Evolutionary conservation across 208 protist genomes (phyloP), one percentile per base, ranked within the genome.

Genomic region (Borovskyia barvae): DNA sequence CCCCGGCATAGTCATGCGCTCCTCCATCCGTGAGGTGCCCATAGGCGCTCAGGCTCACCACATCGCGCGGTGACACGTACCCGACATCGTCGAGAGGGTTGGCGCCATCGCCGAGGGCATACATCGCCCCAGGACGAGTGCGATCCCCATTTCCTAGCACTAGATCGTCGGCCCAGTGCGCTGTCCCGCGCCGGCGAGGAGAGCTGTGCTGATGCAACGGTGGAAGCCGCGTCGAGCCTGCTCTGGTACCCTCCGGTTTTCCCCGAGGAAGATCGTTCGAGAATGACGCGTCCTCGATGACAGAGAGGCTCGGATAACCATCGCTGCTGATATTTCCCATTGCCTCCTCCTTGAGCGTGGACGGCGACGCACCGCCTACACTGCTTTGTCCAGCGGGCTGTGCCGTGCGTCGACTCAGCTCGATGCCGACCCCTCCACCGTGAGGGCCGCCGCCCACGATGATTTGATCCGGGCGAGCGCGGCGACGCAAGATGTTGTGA

Each of bases 371-470:
- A n/a, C n/a, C n/a, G n/a, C n/a, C n/a, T n/a, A n/a, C n/a, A n/a
- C n/a, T n/a, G n/a, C n/a, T 7, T 14, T 35, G 14, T 50, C 24
- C 59, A 5, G 35, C 48, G 14, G 77, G 73, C 35, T 75, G 72
- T 25, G 80, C 80, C 12, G 69, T 82, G 54, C 80, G 80, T 26
- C 73, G 66, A 14, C 76, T 84, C 15, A 87, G 70, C 60, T 87
- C 80, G 3, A 82, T 50, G 40, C 80, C 80, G 17, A 87, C 77
- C 17, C 63, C 69, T 22, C 77, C 74, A 20, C 77, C 77, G 37
- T 66, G 55, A 9, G 77, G 72, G 15, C 72, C 76, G 35, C 75
- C 77, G 25, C 64, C 69, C 8, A 89, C 43, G 42, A 89, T 74
- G 35, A 89, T 65, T 51, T 89, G 82, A 40, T 85, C 82, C 0